Conservation (phyloP, 441 rosid genomes). For the Pelargonium australe region DNA sequence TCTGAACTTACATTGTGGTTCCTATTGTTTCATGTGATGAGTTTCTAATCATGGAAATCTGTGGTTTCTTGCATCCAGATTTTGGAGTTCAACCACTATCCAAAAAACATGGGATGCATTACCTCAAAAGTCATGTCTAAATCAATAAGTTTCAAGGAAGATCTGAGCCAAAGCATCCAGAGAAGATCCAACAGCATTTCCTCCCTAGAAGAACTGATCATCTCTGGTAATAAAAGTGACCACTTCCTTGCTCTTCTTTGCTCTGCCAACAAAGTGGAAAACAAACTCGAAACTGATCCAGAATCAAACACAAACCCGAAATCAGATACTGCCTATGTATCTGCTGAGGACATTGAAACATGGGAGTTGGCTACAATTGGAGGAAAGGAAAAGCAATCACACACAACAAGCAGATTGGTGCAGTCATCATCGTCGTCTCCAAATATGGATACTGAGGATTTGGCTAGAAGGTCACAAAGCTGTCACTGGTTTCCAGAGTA, state of each 20-base stretch:
- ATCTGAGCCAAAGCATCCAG: conserved; percentile 21
- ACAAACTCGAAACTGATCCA: conserved; percentile 13
- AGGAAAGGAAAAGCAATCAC: conserved; percentile 6
- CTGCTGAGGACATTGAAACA: not conserved
- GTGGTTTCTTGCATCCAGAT: conserved; percentile 6
- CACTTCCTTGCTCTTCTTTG: conserved; percentile 25
- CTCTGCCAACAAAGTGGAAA: conserved; percentile 15
- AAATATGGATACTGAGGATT: conserved; percentile 12
- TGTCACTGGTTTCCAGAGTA: conserved; percentile 19
- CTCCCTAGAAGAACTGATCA: conserved; percentile 7
- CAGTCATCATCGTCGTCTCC: not conserved
- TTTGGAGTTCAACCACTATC: not conserved
- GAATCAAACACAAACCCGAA: conserved; percentile 8
- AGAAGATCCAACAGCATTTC: conserved; percentile 16
- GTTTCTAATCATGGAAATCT: not conserved
- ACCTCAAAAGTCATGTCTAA: conserved; percentile 32
- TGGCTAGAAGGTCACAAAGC: conserved; percentile 24
- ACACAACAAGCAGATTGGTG: conserved; percentile 6
- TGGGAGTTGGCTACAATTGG: conserved; percentile 10
- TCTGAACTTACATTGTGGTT: not conserved
- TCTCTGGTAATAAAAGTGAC: conserved; percentile 19
- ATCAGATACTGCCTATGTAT: conserved; percentile 7
- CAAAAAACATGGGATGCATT: conserved; percentile 36
- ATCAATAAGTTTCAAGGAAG: conserved; percentile 27
- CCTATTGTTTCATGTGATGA: not conserved